Conservation (phyloP, 2,329 filamentous ascomycete genomes). For the Plectosphaerella plurivora region DNA sequence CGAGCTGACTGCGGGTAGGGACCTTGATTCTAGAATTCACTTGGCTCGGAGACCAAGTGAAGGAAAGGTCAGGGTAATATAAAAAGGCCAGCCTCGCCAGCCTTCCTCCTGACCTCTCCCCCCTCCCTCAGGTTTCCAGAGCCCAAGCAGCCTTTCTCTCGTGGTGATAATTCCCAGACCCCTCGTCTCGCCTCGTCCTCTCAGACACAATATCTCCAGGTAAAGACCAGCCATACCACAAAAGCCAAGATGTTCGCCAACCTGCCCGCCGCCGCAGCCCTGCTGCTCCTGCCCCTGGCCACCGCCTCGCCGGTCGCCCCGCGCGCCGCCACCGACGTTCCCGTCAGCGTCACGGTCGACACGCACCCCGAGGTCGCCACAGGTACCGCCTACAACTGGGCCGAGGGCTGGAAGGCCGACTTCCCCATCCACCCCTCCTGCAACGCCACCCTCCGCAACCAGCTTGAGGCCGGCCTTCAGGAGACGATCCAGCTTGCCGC, state of each 20-base stretch:
- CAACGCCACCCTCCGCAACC: constrained; percentile 55
- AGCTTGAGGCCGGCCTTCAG: constrained; percentile 51
- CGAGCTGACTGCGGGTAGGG: not conserved
- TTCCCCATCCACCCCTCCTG: constrained; percentile 60
- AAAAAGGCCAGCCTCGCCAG: not conserved
- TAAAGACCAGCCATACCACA: not conserved
- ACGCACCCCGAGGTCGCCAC: constrained; percentile 12
- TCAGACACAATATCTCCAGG: not conserved
- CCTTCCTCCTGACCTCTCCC: not conserved
- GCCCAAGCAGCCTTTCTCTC: not conserved
- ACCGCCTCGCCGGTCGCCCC: constrained; percentile 5
- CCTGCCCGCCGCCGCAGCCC: constrained; percentile 7
- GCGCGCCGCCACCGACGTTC: constrained; percentile 15
- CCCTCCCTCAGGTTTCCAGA: not conserved
- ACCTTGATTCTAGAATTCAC: too few relatives aligned
- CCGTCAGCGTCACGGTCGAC: constrained; percentile 8
- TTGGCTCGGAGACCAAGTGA: not conserved
- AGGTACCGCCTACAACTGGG: constrained; percentile 24
- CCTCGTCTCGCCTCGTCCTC: not conserved
- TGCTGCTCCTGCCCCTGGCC: constrained; percentile 18
- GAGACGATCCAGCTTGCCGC: constrained; percentile 54
- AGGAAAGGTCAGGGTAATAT: not conserved
- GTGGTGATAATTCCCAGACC: not conserved
- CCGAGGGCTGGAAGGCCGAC: constrained; percentile 23
- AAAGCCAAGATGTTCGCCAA: not conserved